Evolutionary conservation across 2,329 filamentous ascomycete genomes (phyloP), one percentile per base, ranked within the genome.

Genomic region (Onygenales sp.): DNA sequence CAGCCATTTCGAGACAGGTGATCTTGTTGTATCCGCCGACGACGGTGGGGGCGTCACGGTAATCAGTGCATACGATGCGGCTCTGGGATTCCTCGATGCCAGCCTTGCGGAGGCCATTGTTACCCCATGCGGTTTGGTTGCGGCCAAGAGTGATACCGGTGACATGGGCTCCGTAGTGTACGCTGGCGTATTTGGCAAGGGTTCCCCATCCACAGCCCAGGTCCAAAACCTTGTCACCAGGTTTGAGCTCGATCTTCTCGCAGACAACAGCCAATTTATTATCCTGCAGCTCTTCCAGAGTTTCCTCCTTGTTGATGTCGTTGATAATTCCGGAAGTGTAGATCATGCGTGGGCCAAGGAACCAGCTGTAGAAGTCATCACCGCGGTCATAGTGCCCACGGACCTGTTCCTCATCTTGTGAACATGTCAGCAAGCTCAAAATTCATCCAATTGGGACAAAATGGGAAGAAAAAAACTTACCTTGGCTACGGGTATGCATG

Each of bases 141-240:
- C 87, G 86, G 60, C 89, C 93, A 54, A 97, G 87, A 57, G 93
- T 97, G 69, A 97, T 82, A 78, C 93, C 93, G 45, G 89, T 93
- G 57, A 84, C 87, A 52, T 85, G 78, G 55, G 88, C 89, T 58
- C 89, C 90, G 69, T 94, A 96, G 80, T 95, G 90, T 70, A 87
- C 85, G 61, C 86, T 92, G 63, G 93, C 93, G 66, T 91, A 97
- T 66, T 89, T 89, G 66, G 90, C 86, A 55, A 98, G 86, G 36
- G 93, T 97, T 66, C 93, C 93, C 93, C 93, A 98, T 63, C 93
- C 93, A 69, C 92, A 97, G 68, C 93, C 93, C 66, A 98, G 94
- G 66, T 97, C 93, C 55, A 97, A 86, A 73, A 97, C 75, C 52
- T 73, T 81, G 69, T 97, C 91, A 63, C 85, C 89, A 61, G 84